Conservation (phyloP, 345 rosid genomes). For the Citrus reticulata region DNA sequence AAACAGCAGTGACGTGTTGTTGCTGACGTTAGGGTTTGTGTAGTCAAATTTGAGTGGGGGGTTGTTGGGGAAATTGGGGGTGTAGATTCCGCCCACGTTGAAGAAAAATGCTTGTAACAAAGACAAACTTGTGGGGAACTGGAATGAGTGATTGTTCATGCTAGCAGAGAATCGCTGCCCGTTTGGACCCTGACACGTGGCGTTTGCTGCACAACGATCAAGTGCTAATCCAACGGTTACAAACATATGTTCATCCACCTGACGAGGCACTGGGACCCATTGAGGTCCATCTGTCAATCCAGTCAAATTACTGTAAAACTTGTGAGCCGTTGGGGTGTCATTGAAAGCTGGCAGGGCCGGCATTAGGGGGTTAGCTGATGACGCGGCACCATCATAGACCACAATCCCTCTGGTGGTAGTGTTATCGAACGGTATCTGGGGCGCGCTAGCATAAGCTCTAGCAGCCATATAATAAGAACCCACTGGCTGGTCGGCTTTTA, state of each 20-base stretch:
- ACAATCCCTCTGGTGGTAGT: constrained; percentile 71
- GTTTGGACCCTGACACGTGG: constrained; percentile 44
- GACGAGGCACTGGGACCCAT: constrained; percentile 62
- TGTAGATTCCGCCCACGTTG: constrained; percentile 59
- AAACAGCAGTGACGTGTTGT: constrained; percentile 27
- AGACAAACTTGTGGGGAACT: constrained; percentile 41
- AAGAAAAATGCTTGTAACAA: constrained; percentile 57
- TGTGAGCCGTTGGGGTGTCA: constrained; percentile 72
- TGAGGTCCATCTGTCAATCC: constrained; percentile 41
- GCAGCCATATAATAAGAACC: constrained; percentile 86
- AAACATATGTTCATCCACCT: constrained; percentile 67
- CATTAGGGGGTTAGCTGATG: constrained; percentile 35
- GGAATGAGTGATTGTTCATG: constrained; percentile 76
- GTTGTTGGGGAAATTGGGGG: constrained; percentile 53
- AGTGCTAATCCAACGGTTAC: constrained; percentile 56
- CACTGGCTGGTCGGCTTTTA: constrained; percentile 49
- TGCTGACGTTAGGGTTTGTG: constrained; percentile 40
- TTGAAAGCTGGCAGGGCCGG: constrained; percentile 57
- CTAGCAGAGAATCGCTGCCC: constrained; percentile 52
- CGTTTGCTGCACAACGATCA: constrained; percentile 40
- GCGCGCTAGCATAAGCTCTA: constrained; percentile 50
- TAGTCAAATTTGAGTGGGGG: constrained; percentile 66
- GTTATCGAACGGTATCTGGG: constrained; percentile 26
- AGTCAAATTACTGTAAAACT: constrained; percentile 54
- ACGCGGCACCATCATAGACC: constrained; percentile 30